Base-by-base conservation (phyloP, 75 land plant genomes). In the Sequoia sempervirens region DNA sequence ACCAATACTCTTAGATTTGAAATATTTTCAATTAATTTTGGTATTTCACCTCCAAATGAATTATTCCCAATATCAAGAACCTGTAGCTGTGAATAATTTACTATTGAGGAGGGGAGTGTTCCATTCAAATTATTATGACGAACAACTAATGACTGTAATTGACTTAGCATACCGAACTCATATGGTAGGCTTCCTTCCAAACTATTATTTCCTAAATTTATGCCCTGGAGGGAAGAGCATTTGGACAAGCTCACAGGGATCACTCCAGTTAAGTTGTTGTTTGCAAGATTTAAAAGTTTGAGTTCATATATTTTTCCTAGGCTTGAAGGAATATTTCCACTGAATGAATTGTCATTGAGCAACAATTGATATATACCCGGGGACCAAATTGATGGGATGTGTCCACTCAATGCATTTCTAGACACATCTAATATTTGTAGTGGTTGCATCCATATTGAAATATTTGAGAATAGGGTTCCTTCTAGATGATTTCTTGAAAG, bases 151-250 rank as follows among this genome's bases (percentile, higher is more conserved):
- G 45, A 5, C 1, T 38, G 2, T 38, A 38, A 15, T 88, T 86
- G 3, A 89, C 1, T 38, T 38, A 38, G 40, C 40, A 1, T 38
- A 38, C 40, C 2, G 40, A 38, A 38, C 40, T 38, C 68, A 11
- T 72, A 70, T 4, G 89, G 89, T 8, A 87, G 40, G 74, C 2
- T 52, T 1, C 88, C 88, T 8, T 79, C 37, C 46, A 84, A 68
- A 0, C 58, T 75, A 83, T 87, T 87, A 75, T 84, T 84, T 32
- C 80, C 68, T 26, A 87, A 50, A 28, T 87, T 81, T 20, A 87
- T 28, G 79, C 81, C 84, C 1, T 38, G 7, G 58, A 80, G 23
- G 83, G 87, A 8, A 53, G 82, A 6, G 40, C 83, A 82, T 20
- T 86, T 83, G 18, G n/a, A 56, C 4, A 83, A 41, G 46, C 83